A percentile compares a stretch with the other conserved stretches of the same genome.
phyloP scores from a whole-genome alignment of 2,329 filamentous ascomycete species.

The Botryosphaeria dothidea region DNA sequence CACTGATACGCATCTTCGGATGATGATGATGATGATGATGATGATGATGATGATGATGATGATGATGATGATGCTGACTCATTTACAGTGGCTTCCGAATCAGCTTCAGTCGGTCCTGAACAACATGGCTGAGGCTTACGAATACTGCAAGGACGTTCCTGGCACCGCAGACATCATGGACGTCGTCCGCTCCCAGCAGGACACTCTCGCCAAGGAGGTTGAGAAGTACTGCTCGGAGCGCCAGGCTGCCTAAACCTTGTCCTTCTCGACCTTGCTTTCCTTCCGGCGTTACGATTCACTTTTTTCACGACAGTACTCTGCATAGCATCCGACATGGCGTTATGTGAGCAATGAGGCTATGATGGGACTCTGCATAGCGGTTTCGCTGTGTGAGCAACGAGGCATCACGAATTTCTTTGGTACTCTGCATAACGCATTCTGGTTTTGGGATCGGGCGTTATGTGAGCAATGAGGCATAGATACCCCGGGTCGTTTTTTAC shows the following conservation, averaged over 20 bases:
- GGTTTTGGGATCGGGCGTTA: slow-evolving; percentile 15
- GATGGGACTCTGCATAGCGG: slow-evolving; percentile 10
- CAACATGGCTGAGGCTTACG: slow-evolving; percentile 65
- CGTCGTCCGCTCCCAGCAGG: slow-evolving; percentile 61
- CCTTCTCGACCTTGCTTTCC: not conserved
- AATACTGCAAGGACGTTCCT: slow-evolving; percentile 46
- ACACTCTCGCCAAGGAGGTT: slow-evolving; percentile 71
- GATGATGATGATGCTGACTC: not conserved
- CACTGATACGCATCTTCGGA: no score
- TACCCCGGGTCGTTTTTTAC: slow-evolving; percentile 7
- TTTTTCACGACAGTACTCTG: slow-evolving; percentile 16
- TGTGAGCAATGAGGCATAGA: slow-evolving; percentile 20
- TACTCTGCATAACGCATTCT: slow-evolving; percentile 18
- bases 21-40: not conserved
- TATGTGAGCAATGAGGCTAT: slow-evolving; percentile 18
- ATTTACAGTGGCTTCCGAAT: slow-evolving; percentile 70
- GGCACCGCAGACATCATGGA: slow-evolving; percentile 67
- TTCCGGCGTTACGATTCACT: slow-evolving; percentile 5
- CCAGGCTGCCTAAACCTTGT: not conserved
- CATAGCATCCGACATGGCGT: not conserved
- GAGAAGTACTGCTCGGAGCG: slow-evolving; percentile 69
- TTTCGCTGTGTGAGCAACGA: slow-evolving; percentile 17
- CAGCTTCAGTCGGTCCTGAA: slow-evolving; percentile 74
- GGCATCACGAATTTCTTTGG: slow-evolving; percentile 14
- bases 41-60: not conserved